Percentiles rank a stretch among this genome's conserved stretches.
These are phyloP conservation scores for Yarrowia sp. DNA, from an alignment of 805 yeast species.

Conservation along the genomic window DNA sequence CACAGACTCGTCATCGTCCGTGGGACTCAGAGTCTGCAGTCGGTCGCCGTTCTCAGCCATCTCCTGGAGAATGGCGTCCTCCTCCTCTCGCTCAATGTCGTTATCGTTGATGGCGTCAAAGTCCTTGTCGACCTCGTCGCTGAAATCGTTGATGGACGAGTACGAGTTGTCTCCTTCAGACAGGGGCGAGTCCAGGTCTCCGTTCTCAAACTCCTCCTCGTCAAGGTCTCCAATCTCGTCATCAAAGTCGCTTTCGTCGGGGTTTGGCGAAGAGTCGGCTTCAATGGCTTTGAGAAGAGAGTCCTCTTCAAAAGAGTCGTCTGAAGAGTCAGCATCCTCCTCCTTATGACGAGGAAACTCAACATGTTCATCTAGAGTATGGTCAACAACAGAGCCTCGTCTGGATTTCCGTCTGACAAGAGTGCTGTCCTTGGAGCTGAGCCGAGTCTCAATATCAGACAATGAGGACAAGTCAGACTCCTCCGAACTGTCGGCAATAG, in stretches of 20 bases:
- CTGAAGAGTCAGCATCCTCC: slow-evolving; percentile 24
- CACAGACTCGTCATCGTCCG: slow-evolving; percentile 23
- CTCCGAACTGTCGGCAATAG: slow-evolving; percentile 30
- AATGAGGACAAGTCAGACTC: slow-evolving; percentile 27
- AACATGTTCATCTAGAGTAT: slow-evolving; percentile 36
- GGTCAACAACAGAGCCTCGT: slow-evolving; percentile 35
- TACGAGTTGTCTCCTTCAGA: slow-evolving; percentile 40
- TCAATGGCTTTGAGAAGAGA: slow-evolving; percentile 17
- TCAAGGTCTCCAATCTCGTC: slow-evolving; percentile 41
- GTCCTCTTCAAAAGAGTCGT: slow-evolving; percentile 28
- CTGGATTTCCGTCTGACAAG: slow-evolving; percentile 14
- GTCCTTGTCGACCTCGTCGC: slow-evolving; percentile 49
- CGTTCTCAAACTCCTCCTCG: slow-evolving; percentile 14
- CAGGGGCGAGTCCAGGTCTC: slow-evolving; percentile 35
- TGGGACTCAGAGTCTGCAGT: slow-evolving; percentile 23
- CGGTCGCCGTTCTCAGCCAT: slow-evolving; percentile 27
- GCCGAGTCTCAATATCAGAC: slow-evolving; percentile 20
- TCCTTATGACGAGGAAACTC: slow-evolving; percentile 24
- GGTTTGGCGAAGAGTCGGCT: slow-evolving; percentile 29
- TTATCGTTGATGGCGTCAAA: slow-evolving; percentile 46
- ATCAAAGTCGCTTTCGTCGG: slow-evolving; percentile 39
- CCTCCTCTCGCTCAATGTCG: slow-evolving; percentile 42
- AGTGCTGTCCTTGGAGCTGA: slow-evolving; percentile 13
- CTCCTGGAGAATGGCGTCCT: slow-evolving; percentile 27
- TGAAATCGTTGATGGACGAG: slow-evolving; percentile 29